Evolutionary conservation across 495 filamentous ascomycete genomes (phyloP).

Genomic region (Neurospora sp.): DNA sequence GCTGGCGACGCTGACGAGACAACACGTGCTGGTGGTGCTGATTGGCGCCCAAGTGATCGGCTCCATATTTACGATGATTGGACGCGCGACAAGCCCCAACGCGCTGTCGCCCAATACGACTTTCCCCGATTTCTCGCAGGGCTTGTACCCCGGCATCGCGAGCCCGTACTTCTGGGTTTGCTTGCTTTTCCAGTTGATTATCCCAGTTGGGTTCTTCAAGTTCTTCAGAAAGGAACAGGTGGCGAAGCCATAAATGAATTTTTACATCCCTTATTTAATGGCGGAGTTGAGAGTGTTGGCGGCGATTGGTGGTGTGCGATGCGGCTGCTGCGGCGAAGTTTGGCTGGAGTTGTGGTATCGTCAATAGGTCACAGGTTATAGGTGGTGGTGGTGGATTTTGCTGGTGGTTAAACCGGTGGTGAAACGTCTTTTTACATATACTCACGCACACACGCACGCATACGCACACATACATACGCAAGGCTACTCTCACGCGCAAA

Average conservation of each 20-base stretch:
- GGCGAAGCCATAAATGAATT: conserved; percentile 44
- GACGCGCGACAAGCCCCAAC: conserved; percentile 48
- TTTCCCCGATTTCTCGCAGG: conserved; percentile 49
- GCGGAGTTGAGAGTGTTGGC: neutral
- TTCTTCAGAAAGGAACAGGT: conserved; percentile 69
- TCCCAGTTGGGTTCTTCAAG: conserved; percentile 56
- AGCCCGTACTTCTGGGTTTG: conserved; percentile 61
- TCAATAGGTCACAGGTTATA: neutral
- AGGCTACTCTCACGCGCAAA: neutral
- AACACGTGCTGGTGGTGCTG: conserved; percentile 48
- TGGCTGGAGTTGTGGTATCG: neutral
- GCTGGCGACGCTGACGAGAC: conserved; percentile 50
- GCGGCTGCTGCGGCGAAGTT: neutral
- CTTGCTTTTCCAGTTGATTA: conserved; percentile 48
- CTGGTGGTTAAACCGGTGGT: neutral
- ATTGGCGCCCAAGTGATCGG: conserved; percentile 49
- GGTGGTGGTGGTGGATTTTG: neutral
- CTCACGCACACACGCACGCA: neutral
- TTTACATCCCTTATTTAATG: neutral
- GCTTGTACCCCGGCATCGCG: conserved; percentile 34
- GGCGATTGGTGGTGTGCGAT: neutral
- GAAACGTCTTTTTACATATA: neutral
- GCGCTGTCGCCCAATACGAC: conserved; percentile 50
- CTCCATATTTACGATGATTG: conserved; percentile 45
- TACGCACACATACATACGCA: neutral